Evolutionary conservation across 306 rosid species (phyloP).

Genomic region (Citrullus amarus): DNA sequence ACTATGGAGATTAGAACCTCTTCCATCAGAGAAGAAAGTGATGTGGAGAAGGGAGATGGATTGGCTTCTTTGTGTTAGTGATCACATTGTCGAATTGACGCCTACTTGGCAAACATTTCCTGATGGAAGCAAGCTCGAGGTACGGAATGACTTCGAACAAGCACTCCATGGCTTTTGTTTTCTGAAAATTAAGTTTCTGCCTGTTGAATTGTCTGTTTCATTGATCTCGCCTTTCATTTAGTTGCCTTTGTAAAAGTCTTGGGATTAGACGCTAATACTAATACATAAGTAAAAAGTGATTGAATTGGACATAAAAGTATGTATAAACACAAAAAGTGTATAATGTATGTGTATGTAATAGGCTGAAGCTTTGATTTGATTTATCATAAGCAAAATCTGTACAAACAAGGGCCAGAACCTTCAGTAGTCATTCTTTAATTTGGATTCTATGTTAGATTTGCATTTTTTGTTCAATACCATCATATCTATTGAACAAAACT

Average conservation of each 20-base stretch:
- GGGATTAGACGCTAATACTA: too few species aligned
- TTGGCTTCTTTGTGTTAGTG: constrained; percentile 18
- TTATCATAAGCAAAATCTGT: not conserved
- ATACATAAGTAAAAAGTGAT: too few species aligned
- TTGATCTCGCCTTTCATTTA: not conserved
- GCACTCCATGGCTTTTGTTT: not conserved
- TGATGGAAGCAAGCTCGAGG: constrained; percentile 18
- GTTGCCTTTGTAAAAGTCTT: not conserved
- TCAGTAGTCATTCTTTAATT: not conserved
- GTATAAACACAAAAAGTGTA: not conserved
- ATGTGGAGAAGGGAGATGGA: constrained; percentile 19
- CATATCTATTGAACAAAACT: not conserved
- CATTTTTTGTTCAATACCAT: not conserved
- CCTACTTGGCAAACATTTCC: constrained; percentile 19
- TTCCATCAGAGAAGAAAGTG: constrained; percentile 9
- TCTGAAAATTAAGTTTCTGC: not conserved
- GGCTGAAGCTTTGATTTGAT: not conserved
- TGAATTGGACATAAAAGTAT: not conserved
- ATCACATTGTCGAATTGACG: constrained; percentile 13
- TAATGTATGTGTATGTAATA: not conserved
- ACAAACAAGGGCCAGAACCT: not conserved
- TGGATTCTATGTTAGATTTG: not conserved
- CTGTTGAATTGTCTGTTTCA: not conserved
- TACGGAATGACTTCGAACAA: not conserved
- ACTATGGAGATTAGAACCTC: constrained; percentile 18